These are phyloP conservation scores for Cyclotella cryptica DNA, from an alignment of 108 stramenopile species.

Conservation along the genomic window DNA sequence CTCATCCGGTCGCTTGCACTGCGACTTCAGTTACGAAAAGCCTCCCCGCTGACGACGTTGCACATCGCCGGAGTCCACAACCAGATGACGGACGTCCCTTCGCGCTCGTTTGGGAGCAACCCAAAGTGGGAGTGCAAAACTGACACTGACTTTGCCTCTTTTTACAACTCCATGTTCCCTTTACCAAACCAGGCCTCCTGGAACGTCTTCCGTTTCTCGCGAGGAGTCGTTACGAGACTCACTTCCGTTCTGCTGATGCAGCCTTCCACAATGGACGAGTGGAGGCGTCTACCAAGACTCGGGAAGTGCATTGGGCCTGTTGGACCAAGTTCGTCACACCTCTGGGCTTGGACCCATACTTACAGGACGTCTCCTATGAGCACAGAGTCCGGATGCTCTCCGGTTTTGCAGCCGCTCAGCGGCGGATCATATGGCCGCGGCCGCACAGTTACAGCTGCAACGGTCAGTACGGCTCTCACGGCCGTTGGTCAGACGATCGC, in stretches of 20 bases:
- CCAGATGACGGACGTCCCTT: slow-evolving; percentile 1
- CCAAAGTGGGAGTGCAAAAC: not conserved
- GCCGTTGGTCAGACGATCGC: slow-evolving; percentile 9
- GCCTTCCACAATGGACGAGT: slow-evolving; percentile 1
- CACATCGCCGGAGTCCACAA: not conserved
- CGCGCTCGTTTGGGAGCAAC: slow-evolving; percentile 1
- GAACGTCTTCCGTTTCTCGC: slow-evolving; percentile 5
- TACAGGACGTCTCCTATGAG: not conserved
- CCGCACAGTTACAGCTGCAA: not conserved
- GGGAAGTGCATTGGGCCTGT: slow-evolving; percentile 4
- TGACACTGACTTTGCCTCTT: not conserved
- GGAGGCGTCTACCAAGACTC: slow-evolving; percentile 1
- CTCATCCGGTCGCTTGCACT: not conserved
- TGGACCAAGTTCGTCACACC: not conserved
- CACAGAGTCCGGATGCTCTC: not conserved
- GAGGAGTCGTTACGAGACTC: not conserved
- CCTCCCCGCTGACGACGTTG: not conserved
- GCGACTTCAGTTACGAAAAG: not conserved
- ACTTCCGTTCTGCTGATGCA: not conserved
- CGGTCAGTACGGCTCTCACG: slow-evolving; percentile 7
- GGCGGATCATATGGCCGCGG: slow-evolving; percentile 7
- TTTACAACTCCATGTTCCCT: not conserved
- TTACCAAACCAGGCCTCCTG: not conserved
- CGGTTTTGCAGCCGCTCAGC: not conserved
- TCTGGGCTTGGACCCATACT: slow-evolving; percentile 11